Evolutionary conservation across 441 rosid genomes (phyloP), one percentile per base, ranked within the genome.

Genomic region (Pelargonium fulgidum): DNA sequence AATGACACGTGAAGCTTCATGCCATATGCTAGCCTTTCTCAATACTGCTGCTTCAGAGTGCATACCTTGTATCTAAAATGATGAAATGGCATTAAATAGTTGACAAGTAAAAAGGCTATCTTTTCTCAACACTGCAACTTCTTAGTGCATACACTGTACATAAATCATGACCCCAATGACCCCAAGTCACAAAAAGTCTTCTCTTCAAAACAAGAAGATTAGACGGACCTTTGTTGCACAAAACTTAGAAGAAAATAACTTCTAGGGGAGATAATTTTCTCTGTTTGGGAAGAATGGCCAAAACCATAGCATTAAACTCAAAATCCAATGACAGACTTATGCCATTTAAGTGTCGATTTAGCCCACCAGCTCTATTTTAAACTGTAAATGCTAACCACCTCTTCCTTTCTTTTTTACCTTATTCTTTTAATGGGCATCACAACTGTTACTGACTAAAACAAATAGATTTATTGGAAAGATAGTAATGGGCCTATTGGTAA

Each of bases 11-110:
- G 99, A 89, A 77, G 93, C 99, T 77, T 93, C 99, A 26, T 64
- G 82, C 86, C 89, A 87, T 84, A 93, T 88, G 76, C 93, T 79
- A 48, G 99, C 85, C 78, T 89, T 90, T 62, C 82, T 82, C 73
- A 89, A 74, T 72, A 83, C 68, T 69, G 86, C 85, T 54, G 78
- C 84, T 79, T 93, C 85, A 52, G 92, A 69, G 67, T 85, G 97
- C 97, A 93, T 93, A 4, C 99, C 99, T 88, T 91, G 97, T 74
- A 89, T 89, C 99, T 93, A 5, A 47, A 67, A 67, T 7, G 26
- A 67, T 29, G 19, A 68, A 41, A 39, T 45, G 24, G 24, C 12
- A 22, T 19, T 6, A 62, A 68, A 16, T 3, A 3, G 22, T 13
- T 13, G 33, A 56, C 39, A 33, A 33, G 39, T 33, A 33, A 33